Percentiles rank a stretch among this genome's conserved stretches.
Conservation (phyloP, 2,329 filamentous ascomycete species). For the Alternaria burnsii region DNA sequence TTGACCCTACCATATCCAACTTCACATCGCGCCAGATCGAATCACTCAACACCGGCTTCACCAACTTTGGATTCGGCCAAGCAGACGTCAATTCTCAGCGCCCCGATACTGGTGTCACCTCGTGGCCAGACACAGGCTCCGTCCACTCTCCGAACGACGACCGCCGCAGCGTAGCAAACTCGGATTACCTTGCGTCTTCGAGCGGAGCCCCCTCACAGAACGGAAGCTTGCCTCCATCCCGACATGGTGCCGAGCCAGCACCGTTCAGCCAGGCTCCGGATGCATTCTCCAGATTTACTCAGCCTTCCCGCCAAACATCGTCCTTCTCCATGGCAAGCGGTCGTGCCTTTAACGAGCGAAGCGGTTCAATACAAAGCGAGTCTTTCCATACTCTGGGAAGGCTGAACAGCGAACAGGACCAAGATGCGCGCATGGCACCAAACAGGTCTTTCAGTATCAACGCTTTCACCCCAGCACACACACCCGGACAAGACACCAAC, state of each 20-base stretch:
- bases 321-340: slow-evolving; percentile 61
- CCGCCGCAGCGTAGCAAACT: slow-evolving; percentile 49
- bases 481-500: slow-evolving; percentile 31
- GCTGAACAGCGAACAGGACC: slow-evolving; percentile 46
- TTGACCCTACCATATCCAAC: slow-evolving; percentile 44
- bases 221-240: slow-evolving; percentile 64
- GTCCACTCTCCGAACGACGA: slow-evolving; percentile 56
- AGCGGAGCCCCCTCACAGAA: slow-evolving; percentile 62
- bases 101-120: slow-evolving; percentile 36
- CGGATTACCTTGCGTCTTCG: slow-evolving; percentile 56
- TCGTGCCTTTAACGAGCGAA: slow-evolving; percentile 49
- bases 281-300: slow-evolving; percentile 37
- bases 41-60: slow-evolving; percentile 44
- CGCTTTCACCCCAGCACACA: slow-evolving; percentile 34
- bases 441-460: slow-evolving; percentile 46
- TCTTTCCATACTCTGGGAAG: slow-evolving; percentile 47
- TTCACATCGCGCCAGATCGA: slow-evolving; percentile 45
- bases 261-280: slow-evolving; percentile 45
- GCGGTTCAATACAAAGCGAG: slow-evolving; percentile 51
- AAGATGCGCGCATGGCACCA: slow-evolving; percentile 42
- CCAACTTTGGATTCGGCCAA: slow-evolving; percentile 44
- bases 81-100: slow-evolving; percentile 40
- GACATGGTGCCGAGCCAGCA: slow-evolving; percentile 56
- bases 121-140: slow-evolving; percentile 48
- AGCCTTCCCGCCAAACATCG: slow-evolving; percentile 55